Percentiles rank a stretch among this genome's conserved stretches.
Conservation (phyloP, 1,284 basidiomycete genomes). For the Ceratobasidium sp. region DNA sequence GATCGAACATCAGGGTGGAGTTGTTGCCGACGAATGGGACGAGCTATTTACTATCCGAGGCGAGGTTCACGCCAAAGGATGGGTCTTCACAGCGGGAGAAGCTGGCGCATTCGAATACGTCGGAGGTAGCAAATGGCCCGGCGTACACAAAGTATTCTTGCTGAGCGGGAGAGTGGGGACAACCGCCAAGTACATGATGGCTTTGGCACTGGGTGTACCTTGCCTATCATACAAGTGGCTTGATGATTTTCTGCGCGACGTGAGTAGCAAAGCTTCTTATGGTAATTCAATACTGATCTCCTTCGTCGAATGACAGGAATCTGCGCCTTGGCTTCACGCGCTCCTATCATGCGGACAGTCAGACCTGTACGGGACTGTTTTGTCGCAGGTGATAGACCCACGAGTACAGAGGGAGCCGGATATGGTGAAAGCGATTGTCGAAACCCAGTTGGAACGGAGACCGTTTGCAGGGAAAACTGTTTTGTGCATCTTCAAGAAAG, state of each 20-base stretch:
- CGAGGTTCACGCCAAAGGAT: slow-evolving; percentile 50
- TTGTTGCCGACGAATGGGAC: slow-evolving; percentile 68
- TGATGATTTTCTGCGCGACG: slow-evolving; percentile 54
- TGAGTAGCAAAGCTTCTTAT: slow-evolving; percentile 48
- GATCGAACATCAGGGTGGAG: slow-evolving; percentile 65
- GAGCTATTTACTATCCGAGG: slow-evolving; percentile 70
- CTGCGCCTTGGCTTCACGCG: slow-evolving; percentile 66
- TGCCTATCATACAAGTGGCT: slow-evolving; percentile 75
- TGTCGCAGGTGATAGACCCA: slow-evolving; percentile 75
- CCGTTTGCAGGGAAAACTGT: slow-evolving; percentile 43
- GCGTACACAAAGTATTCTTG: slow-evolving; percentile 66
- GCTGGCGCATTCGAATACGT: slow-evolving; percentile 35
- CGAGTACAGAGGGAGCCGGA: slow-evolving; percentile 69
- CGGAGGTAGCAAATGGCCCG: slow-evolving; percentile 46
- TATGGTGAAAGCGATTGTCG: slow-evolving; percentile 64
- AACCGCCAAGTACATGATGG: slow-evolving; percentile 81
- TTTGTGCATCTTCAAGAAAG: slow-evolving; percentile 46
- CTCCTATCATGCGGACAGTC: slow-evolving; percentile 74
- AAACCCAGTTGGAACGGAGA: slow-evolving; percentile 52
- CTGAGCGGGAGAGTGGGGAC: slow-evolving; percentile 67
- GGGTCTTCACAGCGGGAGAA: slow-evolving; percentile 54
- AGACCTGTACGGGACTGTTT: slow-evolving; percentile 56
- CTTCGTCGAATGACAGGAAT: slow-evolving; percentile 40
- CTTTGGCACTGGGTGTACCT: slow-evolving; percentile 85
- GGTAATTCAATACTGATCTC: background rate